phyloP scores from a whole-genome alignment of 78 protist species.

The Planoprotostelium fungivorum region DNA sequence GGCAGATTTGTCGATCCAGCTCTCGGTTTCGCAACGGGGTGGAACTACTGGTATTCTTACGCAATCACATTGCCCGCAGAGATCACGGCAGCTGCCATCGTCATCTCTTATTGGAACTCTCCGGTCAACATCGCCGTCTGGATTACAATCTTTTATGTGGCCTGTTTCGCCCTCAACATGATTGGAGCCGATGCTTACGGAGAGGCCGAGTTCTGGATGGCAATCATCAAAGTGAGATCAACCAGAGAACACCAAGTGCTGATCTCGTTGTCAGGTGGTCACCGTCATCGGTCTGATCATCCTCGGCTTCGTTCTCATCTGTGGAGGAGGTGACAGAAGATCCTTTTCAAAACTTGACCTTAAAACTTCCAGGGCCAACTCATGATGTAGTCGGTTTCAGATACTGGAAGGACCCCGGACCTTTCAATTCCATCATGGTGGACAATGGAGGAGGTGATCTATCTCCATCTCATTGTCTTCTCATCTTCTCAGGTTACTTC shows the following conservation, averaged over 20 bases:
- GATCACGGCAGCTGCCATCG: not conserved
- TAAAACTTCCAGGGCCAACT: not conserved
- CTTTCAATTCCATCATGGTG: not conserved
- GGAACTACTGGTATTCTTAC: not conserved
- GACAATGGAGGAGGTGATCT: not conserved
- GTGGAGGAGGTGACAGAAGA: not conserved
- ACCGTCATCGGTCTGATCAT: not conserved
- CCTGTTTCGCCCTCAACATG: not conserved
- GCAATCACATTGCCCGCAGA: not conserved
- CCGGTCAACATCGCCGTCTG: not conserved
- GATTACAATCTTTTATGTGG: not conserved
- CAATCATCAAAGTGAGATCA: no score
- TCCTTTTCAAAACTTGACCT: not conserved
- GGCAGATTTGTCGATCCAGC: slow-evolving; percentile 10
- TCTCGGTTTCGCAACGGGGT: slow-evolving; percentile 1
- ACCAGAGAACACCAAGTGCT: no score
- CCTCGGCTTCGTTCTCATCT: not conserved
- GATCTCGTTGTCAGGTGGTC: no score
- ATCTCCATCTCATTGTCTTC: not conserved
- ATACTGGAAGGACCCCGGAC: not conserved
- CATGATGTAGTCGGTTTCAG: not conserved
- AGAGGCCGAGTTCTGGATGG: no score
- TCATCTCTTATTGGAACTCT: not conserved
- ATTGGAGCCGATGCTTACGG: not conserved
- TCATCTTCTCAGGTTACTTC: not conserved